These are phyloP conservation scores for Chaetomium globosum DNA, from an alignment of 2,329 filamentous ascomycete genomes.

Conservation along the genomic window DNA sequence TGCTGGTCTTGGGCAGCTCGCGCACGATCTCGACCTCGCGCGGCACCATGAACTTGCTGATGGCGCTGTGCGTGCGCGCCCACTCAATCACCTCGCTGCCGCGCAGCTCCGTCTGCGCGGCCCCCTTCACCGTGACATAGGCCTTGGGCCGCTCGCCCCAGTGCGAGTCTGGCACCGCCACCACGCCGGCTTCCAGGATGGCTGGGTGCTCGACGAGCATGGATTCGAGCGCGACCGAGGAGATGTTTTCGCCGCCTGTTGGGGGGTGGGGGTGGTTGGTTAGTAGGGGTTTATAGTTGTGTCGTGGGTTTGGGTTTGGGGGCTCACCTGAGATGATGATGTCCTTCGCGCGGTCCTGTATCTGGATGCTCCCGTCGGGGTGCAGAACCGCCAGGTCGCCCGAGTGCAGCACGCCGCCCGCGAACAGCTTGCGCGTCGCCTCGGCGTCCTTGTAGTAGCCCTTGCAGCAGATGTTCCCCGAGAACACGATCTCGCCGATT, in stretches of 20 bases:
- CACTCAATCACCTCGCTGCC: constrained; percentile 78
- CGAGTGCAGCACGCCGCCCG: constrained; percentile 81
- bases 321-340: constrained; percentile 91
- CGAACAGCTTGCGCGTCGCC: constrained; percentile 84
- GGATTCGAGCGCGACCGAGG: constrained; percentile 85
- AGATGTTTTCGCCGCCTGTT: constrained; percentile 94
- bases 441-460: constrained; percentile 90
- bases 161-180: constrained; percentile 81
- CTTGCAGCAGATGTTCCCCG: constrained; percentile 87
- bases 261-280: background rate
- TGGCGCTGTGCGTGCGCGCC: constrained; percentile 78
- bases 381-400: constrained; percentile 95
- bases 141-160: constrained; percentile 98
- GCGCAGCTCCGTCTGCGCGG: constrained; percentile 52
- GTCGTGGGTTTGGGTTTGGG: background rate
- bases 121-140: constrained; percentile 78
- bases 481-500: constrained; percentile 67
- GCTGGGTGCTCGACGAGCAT: constrained; percentile 87
- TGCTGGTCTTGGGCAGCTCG: constrained; percentile 94
- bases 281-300: background rate
- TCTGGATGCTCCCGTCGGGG: constrained; percentile 85
- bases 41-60: constrained; percentile 88
- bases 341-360: constrained; percentile 91
- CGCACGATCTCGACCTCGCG: constrained; percentile 73
- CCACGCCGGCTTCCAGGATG: constrained; percentile 88